These are phyloP conservation scores for Graphilbum fragrans DNA, from an alignment of 2,329 filamentous ascomycete genomes.

Conservation along the genomic window DNA sequence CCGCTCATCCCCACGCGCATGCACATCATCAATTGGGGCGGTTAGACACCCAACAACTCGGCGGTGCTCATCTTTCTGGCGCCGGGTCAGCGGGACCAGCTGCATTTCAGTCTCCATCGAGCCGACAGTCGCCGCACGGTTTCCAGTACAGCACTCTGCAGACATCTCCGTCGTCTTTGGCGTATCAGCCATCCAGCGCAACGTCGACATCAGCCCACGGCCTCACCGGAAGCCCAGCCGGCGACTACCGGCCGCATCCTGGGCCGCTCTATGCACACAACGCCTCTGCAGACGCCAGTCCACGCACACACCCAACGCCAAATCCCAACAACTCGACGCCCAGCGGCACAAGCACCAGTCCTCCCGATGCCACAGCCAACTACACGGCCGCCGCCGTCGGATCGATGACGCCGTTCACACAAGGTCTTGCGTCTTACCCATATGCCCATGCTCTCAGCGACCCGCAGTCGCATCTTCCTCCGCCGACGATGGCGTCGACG, in stretches of 20 bases:
- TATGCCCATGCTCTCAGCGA: constrained; percentile 6
- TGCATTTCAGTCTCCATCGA: constrained; percentile 7
- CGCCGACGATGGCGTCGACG: background rate
- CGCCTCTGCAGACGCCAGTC: constrained; percentile 7
- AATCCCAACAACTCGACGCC: constrained; percentile 7
- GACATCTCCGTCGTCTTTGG: constrained; percentile 7
- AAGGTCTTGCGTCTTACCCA: constrained; percentile 6
- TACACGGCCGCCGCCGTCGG: constrained; percentile 6
- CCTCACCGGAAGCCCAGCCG: constrained; percentile 4
- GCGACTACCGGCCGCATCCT: constrained; percentile 7
- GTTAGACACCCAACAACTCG: constrained; percentile 7
- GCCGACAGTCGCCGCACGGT: constrained; percentile 7
- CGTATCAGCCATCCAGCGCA: constrained; percentile 6
- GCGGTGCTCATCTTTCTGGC: background rate
- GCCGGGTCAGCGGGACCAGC: constrained; percentile 2
- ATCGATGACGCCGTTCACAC: constrained; percentile 4
- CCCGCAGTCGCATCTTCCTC: constrained; percentile 1
- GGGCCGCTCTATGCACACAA: constrained; percentile 6
- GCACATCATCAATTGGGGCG: constrained; percentile 6
- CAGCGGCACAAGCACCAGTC: constrained; percentile 7
- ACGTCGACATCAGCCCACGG: constrained; percentile 6
- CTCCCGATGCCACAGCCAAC: constrained; percentile 6
- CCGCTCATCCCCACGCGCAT: background rate
- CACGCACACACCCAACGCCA: constrained; percentile 9
- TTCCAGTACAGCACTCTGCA: constrained; percentile 8